Base-by-base conservation (phyloP, 1,284 basidiomycete species). In the Rhodotorula sp. region DNA sequence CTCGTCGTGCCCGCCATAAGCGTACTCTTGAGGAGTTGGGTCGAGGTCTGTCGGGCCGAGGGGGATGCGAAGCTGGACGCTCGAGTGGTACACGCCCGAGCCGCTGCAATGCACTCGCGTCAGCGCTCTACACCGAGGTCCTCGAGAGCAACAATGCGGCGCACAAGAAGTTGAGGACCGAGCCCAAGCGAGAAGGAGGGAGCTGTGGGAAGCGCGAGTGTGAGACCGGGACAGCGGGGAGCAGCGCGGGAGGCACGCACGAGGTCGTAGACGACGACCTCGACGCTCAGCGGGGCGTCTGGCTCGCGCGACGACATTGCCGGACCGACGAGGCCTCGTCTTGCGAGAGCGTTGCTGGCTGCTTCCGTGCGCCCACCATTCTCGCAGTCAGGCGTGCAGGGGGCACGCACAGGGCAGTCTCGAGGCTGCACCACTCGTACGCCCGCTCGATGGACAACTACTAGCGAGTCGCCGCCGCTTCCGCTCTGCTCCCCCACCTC, bases 1-100 rank as follows among this genome's bases (percentile, higher is more conserved):
- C n/a, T 48, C 19, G 50, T 71, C 67, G 48, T 75, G 74, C 3
- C 74, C 74, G 17, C 74, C 74, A 49, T 72, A 75, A 10, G 74
- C 74, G 45, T 48, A 71, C 23, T 75, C 74, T 25, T 25, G n/a
- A 12, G 64, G 61, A 1, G 25, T 19, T 16, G 72, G 67, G 12
- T 59, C n/a, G n/a, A 17, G 21, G 65, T 73, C 69, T 55, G 64
- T 49, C 5, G 66, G 71, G 25, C 66, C 65, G 55, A 71, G 64
- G 17, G 72, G 74, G 12, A 71, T 25, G 12, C 53, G 12, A 45
- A 75, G 61, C 48, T 64, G 44, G 19, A 75, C 70, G 17, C 67
- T 67, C 8, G 72, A 64, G 56, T 75, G 74, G 52, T 75, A 72
- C 41, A 75, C 70, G 21, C 74, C 73, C 14, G 54, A 57, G 3